phyloP scores from a whole-genome alignment of 257 asterid species.

The Prunella vulgaris region DNA sequence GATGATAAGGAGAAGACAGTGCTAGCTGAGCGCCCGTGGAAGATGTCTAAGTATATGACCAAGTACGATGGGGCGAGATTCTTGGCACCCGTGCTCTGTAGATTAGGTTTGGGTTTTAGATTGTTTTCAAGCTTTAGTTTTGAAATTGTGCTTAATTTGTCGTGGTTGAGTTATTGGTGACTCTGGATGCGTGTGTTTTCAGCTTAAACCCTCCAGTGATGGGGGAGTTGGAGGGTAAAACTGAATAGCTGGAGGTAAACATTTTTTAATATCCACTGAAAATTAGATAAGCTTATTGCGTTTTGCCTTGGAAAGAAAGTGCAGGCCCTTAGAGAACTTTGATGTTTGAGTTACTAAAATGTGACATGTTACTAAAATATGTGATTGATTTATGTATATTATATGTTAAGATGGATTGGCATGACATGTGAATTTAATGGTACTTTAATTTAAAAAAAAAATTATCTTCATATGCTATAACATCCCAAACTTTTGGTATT shows the following conservation, averaged over 20 bases:
- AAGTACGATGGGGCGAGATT: constrained; percentile 92
- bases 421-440: background rate
- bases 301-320: background rate
- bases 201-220: constrained; percentile 99
- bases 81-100: constrained; percentile 89
- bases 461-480: background rate
- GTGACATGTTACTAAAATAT: background rate
- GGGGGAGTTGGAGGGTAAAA: constrained; percentile 96
- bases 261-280: background rate
- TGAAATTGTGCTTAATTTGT: background rate
- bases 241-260: constrained; percentile 83
- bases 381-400: background rate
- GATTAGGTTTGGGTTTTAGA: constrained; percentile 50
- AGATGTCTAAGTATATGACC: constrained; percentile 87
- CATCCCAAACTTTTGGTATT: background rate
- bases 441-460: background rate
- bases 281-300: background rate
- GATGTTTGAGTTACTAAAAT: background rate
- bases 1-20: constrained; percentile 63
- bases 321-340: background rate
- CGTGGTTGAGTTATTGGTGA: background rate
- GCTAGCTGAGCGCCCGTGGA: constrained; percentile 62
- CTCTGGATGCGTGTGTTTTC: constrained; percentile 15
- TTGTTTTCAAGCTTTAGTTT: too few relatives aligned
- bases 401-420: background rate